Conservation (phyloP, 495 filamentous ascomycete genomes). For the Pyronema omphalodes region DNA sequence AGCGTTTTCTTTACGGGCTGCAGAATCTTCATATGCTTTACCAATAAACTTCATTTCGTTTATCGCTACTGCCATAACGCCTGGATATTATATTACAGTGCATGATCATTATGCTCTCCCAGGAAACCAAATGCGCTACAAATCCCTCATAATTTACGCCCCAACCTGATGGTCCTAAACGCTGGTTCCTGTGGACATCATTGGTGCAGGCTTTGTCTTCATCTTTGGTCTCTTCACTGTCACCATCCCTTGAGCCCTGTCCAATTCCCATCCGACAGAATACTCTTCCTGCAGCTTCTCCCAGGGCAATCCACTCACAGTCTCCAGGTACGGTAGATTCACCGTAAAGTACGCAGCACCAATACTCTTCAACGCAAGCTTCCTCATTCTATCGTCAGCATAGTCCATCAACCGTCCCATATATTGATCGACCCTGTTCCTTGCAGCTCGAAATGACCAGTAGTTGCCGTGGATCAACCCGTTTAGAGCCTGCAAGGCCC, state of each 20-base stretch:
- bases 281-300: slow-evolving; percentile 41
- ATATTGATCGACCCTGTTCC: slow-evolving; percentile 55
- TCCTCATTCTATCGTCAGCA: slow-evolving; percentile 49
- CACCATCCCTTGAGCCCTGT: slow-evolving; percentile 37
- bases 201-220: slow-evolving; percentile 21
- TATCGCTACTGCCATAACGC: too few relatives aligned
- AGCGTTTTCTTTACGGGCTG: too few relatives aligned
- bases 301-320: slow-evolving; percentile 45
- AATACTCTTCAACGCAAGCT: slow-evolving; percentile 63
- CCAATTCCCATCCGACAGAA: slow-evolving; percentile 64
- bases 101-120: too few relatives aligned
- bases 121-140: background rate
- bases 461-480: slow-evolving; percentile 69
- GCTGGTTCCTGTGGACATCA: background rate
- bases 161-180: background rate
- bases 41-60: background rate
- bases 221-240: slow-evolving; percentile 47
- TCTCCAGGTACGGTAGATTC: slow-evolving; percentile 45
- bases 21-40: background rate
- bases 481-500: slow-evolving; percentile 45
- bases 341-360: slow-evolving; percentile 63
- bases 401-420: slow-evolving; percentile 59
- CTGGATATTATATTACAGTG: too few relatives aligned
- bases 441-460: slow-evolving; percentile 53
- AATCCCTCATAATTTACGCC: background rate